phyloP scores from a whole-genome alignment of 108 stramenopile species.

The Parietichytrium sp. region DNA sequence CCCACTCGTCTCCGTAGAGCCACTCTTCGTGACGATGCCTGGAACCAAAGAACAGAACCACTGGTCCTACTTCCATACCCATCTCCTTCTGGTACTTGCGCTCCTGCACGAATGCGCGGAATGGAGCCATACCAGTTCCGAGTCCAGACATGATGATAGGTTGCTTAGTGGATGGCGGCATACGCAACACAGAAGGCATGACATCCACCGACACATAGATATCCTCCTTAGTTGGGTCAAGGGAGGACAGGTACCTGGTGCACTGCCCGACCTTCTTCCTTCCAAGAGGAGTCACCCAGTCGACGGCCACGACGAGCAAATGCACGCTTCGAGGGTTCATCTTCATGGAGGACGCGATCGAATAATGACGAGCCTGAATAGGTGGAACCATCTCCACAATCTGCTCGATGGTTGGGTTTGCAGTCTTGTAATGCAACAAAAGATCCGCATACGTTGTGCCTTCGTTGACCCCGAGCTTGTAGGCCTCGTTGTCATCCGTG shows the following conservation, averaged over 20 bases:
- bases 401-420: neutral
- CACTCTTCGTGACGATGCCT: slow-evolving; percentile 74
- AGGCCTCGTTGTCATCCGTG: slow-evolving; percentile 4
- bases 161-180: slow-evolving; percentile 49
- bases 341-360: slow-evolving; percentile 83
- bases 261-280: slow-evolving; percentile 78
- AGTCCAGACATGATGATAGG: slow-evolving; percentile 92
- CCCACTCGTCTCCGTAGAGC: slow-evolving; percentile 85
- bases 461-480: neutral
- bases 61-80: slow-evolving; percentile 57
- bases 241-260: slow-evolving; percentile 70
- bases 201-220: slow-evolving; percentile 73
- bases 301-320: slow-evolving; percentile 78
- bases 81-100: slow-evolving; percentile 59
- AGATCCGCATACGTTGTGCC: neutral
- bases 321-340: slow-evolving; percentile 81
- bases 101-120: slow-evolving; percentile 91
- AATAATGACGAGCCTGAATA: slow-evolving; percentile 87
- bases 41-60: slow-evolving; percentile 94
- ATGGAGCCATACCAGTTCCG: slow-evolving; percentile 94
- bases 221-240: slow-evolving; percentile 43
- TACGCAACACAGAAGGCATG: slow-evolving; percentile 82
- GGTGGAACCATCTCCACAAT: slow-evolving; percentile 53
- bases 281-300: slow-evolving; percentile 58
- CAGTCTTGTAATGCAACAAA: neutral